Base-by-base conservation (phyloP, 2,329 filamentous ascomycete genomes). In the Thermoascus crustaceus region DNA sequence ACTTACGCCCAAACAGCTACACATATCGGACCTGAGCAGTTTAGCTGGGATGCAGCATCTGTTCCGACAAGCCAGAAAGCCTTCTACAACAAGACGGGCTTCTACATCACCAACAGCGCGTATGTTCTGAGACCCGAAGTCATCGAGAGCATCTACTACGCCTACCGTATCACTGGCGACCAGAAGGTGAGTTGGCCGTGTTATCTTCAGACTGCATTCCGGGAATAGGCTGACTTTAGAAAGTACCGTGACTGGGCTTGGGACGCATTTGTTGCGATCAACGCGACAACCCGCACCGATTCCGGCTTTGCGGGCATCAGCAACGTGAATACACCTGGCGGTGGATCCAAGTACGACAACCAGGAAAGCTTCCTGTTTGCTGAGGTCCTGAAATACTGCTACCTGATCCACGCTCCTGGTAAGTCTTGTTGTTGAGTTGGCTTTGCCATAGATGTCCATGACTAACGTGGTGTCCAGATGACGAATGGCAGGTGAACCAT, bases 291-390 rank as follows among this genome's bases (percentile, higher is more conserved):
- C 44, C 64, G 72, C 16, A 75, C 73, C 0, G 75, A 74, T 5
- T 78, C 73, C 14, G 86, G 82, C 5, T 93, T 78, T 60, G 73
- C 74, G 8, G 70, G 73, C 19, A 64, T 93, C 37, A 55, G 49
- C 0, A 60, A 93, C 53, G 83, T 93, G 30, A 85, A 82, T 46
- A 63, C 60, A 3, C 48, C 52, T 3, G 68, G 67, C 19, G 84
- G 83, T 7, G 82, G 82, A 1, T 59, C 62, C 0, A 76, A 72
- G 40, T 58, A 61, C 26, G 76, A 94, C 56, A 80, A 81, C 55
- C 82, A 89, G 69, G 85, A 94, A 63, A 88, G 82, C 50, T 94
- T 91, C 64, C 80, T 83, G 67, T 86, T 93, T 57, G 85, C 86
- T 0, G 86, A 94, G 66, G 82, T 87, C 43, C n/a, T 94, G 58